Evolutionary conservation across 2,329 filamentous ascomycete species (phyloP).

Genomic region (Aureobasidium zeae): DNA sequence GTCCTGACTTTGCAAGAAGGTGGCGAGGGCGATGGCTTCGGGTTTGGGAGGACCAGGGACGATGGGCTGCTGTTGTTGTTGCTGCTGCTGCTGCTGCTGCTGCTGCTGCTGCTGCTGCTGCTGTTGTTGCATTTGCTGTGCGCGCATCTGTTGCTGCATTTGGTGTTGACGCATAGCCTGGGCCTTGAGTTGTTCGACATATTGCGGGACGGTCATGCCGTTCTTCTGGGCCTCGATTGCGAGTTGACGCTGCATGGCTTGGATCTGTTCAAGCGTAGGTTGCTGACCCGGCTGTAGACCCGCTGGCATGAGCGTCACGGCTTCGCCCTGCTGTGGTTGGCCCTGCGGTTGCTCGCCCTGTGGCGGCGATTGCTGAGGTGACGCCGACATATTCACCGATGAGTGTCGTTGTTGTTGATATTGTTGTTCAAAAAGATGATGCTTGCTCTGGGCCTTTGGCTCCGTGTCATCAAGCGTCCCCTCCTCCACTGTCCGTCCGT

Average conservation of each 20-base stretch:
- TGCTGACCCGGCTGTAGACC: conserved; percentile 34
- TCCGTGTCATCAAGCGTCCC: conserved; percentile 12
- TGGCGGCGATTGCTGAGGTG: conserved; percentile 14
- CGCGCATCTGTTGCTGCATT: conserved; percentile 36
- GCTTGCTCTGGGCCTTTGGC: too few species aligned
- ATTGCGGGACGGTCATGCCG: conserved; percentile 77
- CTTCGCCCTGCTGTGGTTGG: conserved; percentile 3
- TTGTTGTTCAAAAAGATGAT: too few species aligned
- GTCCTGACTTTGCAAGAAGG: conserved; percentile 74
- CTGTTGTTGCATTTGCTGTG: conserved; percentile 25
- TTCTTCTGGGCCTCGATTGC: conserved; percentile 73
- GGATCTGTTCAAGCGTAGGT: conserved; percentile 76
- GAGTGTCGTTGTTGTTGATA: too few species aligned
- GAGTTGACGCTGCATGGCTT: conserved; percentile 72
- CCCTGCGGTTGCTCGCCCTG: conserved; percentile 3
- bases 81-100: conserved; percentile 31
- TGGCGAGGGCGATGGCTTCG: conserved; percentile 76
- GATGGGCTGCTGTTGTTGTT: conserved; percentile 52
- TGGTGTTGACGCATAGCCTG: conserved; percentile 50
- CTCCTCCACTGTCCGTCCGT: background rate
- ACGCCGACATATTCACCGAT: conserved; percentile 20
- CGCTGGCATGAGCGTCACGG: conserved; percentile 14
- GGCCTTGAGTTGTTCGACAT: conserved; percentile 50
- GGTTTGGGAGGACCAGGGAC: conserved; percentile 76
- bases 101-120: conserved; percentile 27